Conservation (phyloP, 441 rosid species). For the Gossypium schwendimanii region DNA sequence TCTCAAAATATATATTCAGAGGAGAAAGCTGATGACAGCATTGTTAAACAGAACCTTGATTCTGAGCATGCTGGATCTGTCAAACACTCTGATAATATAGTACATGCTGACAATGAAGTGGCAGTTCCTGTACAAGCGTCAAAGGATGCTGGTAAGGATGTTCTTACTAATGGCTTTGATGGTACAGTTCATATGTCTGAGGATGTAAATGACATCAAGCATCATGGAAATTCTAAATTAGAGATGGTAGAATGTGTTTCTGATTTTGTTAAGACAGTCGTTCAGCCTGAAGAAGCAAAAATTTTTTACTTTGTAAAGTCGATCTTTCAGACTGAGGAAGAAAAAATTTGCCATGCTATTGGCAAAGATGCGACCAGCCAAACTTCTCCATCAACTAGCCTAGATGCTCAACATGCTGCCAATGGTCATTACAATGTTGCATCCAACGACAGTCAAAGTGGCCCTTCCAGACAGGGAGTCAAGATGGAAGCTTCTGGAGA, state of each 20-base stretch:
- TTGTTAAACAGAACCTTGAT: constrained; percentile 1
- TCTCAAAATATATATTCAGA: constrained; percentile 7
- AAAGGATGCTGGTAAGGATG: constrained; percentile 7
- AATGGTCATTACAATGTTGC: constrained; percentile 9
- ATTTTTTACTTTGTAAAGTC: not conserved
- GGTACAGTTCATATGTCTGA: not conserved
- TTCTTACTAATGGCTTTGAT: not conserved
- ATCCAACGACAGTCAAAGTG: constrained; percentile 4
- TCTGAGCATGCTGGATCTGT: constrained; percentile 3
- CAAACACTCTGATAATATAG: constrained; percentile 7
- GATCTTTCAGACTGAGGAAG: not conserved
- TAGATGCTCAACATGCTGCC: constrained; percentile 1
- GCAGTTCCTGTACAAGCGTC: constrained; percentile 8
- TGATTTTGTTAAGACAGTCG: not conserved
- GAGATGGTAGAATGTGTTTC: not conserved
- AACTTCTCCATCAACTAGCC: constrained; percentile 5
- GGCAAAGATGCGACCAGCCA: constrained; percentile 9
- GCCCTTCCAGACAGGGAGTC: constrained; percentile 4
- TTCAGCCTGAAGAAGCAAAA: not conserved
- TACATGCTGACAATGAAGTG: constrained; percentile 6
- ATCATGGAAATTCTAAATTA: not conserved
- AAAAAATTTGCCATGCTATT: not conserved
- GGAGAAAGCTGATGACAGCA: constrained; percentile 17
- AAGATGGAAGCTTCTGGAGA: constrained; percentile 11
- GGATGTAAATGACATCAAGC: constrained; percentile 9